phyloP scores from a whole-genome alignment of 78 protist species.

The Polysphondylium violaceum region DNA sequence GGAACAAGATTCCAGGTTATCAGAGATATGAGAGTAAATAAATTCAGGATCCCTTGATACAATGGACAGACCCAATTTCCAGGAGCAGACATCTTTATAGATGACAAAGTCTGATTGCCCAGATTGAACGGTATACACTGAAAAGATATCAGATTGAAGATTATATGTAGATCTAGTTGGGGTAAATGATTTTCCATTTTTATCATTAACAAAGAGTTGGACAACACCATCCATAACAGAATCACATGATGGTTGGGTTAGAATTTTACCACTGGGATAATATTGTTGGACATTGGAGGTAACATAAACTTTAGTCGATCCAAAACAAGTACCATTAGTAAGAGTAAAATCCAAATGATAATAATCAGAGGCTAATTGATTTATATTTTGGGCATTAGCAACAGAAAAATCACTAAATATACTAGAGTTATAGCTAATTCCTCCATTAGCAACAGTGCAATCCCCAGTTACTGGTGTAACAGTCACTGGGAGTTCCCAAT shows the following conservation, averaged over 20 bases:
- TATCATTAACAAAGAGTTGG: background rate
- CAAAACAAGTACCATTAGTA: background rate
- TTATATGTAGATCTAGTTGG: background rate
- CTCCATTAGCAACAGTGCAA: background rate
- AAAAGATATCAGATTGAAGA: background rate
- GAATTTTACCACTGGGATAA: background rate
- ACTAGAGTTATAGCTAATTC: background rate
- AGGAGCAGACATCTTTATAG: background rate
- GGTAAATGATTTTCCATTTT: background rate
- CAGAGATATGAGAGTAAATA: background rate
- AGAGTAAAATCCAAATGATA: background rate
- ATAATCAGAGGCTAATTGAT: background rate
- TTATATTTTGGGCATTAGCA: background rate
- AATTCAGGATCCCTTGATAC: background rate
- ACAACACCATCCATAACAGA: background rate
- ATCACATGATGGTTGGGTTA: background rate
- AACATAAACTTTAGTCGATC: background rate
- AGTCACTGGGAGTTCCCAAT: background rate
- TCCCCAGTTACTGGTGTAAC: background rate
- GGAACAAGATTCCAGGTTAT: background rate
- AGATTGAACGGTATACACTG: background rate
- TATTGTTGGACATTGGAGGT: background rate
- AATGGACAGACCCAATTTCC: background rate
- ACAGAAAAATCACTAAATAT: background rate
- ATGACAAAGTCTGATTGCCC: background rate